phyloP scores from a whole-genome alignment of 192 early-diverging fungal genomes.

The Entrophospora sp. region DNA sequence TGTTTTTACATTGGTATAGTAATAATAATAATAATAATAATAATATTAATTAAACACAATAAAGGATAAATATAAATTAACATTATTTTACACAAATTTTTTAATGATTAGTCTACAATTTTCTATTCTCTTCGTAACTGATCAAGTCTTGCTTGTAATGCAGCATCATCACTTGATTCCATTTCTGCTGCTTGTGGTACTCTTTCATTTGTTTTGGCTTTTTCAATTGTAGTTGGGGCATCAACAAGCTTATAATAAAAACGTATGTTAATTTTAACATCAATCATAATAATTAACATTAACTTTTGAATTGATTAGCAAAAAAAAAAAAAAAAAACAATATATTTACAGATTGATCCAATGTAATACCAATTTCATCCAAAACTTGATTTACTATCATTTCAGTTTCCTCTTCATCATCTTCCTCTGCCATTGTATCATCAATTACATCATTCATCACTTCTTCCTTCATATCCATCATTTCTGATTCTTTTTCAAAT shows the following conservation, averaged over 20 bases:
- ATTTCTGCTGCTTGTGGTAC: slow-evolving; percentile 46
- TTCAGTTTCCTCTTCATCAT: slow-evolving; percentile 87
- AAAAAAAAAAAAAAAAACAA: too few relatives aligned
- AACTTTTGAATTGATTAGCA: too few relatives aligned
- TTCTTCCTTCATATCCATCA: slow-evolving; percentile 99
- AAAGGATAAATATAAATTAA: too few relatives aligned
- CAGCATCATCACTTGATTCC: slow-evolving; percentile 61
- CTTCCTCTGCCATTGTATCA: slow-evolving; percentile 88
- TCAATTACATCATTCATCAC: slow-evolving; percentile 98
- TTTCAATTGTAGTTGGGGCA: slow-evolving; percentile 35
- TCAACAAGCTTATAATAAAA: slow-evolving; percentile 32
- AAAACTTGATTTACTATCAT: slow-evolving; percentile 87
- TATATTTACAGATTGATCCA: slow-evolving; percentile 59
- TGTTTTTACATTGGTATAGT: too few relatives aligned
- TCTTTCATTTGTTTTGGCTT: slow-evolving; percentile 28
- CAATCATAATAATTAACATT: neutral
- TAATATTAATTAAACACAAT: too few relatives aligned
- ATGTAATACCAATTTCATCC: slow-evolving; percentile 88
- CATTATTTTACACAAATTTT: too few relatives aligned
- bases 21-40: too few relatives aligned
- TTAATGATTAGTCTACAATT: too few relatives aligned
- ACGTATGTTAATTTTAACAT: neutral
- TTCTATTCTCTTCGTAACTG: slow-evolving; percentile 84
- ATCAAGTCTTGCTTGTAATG: slow-evolving; percentile 81
- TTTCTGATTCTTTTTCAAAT: slow-evolving; percentile 87